Evolutionary conservation across 768 basidiomycete species (phyloP).

Genomic region (Sarcomyxa edulis): DNA sequence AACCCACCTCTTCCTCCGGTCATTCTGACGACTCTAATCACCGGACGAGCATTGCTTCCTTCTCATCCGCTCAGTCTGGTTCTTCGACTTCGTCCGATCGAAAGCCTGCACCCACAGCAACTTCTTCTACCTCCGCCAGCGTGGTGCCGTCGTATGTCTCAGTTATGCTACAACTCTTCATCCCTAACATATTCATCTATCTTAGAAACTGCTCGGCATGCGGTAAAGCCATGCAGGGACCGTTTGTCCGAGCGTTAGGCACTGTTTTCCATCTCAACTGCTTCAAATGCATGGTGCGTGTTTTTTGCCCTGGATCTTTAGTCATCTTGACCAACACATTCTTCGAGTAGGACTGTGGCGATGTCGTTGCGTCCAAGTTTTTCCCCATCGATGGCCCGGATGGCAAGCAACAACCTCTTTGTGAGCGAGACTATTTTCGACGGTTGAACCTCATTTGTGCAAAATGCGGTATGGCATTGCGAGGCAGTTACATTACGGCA

Average conservation of each 20-base stretch:
- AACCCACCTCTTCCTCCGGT: conserved; percentile 49
- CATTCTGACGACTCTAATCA: conserved; percentile 44
- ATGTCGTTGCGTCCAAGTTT: conserved; percentile 96
- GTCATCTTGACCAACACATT: conserved; percentile 9
- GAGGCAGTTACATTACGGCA: conserved; percentile 98
- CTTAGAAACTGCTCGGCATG: conserved; percentile 71
- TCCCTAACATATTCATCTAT: conserved; percentile 19
- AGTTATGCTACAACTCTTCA: conserved; percentile 15
- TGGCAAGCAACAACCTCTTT: conserved; percentile 88
- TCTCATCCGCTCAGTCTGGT: conserved; percentile 51
- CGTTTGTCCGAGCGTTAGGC: conserved; percentile 92
- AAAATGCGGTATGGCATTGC: conserved; percentile 89
- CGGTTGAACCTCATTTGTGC: conserved; percentile 94
- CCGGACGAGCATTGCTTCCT: conserved; percentile 40
- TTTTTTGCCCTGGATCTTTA: conserved; percentile 3
- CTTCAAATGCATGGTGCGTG: conserved; percentile 92
- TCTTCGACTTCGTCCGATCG: conserved; percentile 38
- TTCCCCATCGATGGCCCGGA: conserved; percentile 95
- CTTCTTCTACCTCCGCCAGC: conserved; percentile 48
- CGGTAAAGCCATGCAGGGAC: conserved; percentile 83
- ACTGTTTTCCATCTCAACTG: conserved; percentile 96
- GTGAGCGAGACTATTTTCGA: conserved; percentile 97
- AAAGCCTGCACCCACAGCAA: conserved; percentile 38
- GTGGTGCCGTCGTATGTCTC: conserved; percentile 7
- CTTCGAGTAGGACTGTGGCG: conserved; percentile 78